A percentile compares a stretch with the other conserved stretches of the same genome.
phyloP scores from a whole-genome alignment of 2,329 filamentous ascomycete genomes.

The Blumeria graminis region DNA sequence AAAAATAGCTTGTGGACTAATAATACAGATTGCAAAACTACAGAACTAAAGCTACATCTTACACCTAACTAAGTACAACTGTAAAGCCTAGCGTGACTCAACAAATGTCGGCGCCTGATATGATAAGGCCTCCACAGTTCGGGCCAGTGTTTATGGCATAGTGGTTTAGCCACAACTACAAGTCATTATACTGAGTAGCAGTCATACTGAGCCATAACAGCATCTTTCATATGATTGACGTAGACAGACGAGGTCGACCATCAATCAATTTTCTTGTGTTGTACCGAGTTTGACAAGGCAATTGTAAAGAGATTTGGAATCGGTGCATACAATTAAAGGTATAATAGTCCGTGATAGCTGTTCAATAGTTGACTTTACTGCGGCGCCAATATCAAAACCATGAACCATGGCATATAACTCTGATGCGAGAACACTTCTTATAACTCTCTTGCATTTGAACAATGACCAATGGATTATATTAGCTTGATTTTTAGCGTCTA shows the following conservation, averaged over 20 bases:
- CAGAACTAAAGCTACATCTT: too few relatives aligned
- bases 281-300: neutral
- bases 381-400: neutral
- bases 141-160: too few relatives aligned
- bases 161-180: too few relatives aligned
- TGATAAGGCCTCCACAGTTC: too few relatives aligned
- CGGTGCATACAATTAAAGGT: neutral
- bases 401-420: neutral
- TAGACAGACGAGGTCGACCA: neutral
- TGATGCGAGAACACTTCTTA: neutral
- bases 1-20: too few relatives aligned
- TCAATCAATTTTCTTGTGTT: neutral
- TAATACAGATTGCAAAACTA: too few relatives aligned
- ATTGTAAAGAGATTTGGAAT: neutral
- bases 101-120: too few relatives aligned
- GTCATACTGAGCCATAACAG: too few relatives aligned
- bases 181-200: too few relatives aligned
- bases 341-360: neutral
- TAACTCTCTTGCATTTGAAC: neutral
- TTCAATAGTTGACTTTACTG: neutral
- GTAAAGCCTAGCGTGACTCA: too few relatives aligned
- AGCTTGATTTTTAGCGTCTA: too few relatives aligned
- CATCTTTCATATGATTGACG: conserved; percentile 2
- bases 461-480: neutral
- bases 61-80: too few relatives aligned